These are phyloP conservation scores for Hypocrella siamensis DNA, from an alignment of 2,329 filamentous ascomycete species.

Conservation along the genomic window DNA sequence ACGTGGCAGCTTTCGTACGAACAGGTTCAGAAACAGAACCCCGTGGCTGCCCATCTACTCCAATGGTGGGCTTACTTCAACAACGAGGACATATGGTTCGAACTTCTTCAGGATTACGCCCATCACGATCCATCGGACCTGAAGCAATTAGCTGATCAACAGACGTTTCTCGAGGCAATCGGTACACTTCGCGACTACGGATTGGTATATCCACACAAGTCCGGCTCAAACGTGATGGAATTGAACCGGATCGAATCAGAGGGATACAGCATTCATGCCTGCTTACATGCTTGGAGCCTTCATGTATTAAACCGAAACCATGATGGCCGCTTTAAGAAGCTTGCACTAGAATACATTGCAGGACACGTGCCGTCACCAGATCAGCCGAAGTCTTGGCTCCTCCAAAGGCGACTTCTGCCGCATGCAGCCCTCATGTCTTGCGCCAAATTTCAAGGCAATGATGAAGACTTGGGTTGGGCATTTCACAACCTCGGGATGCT, in stretches of 20 bases:
- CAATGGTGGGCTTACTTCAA: conserved; percentile 1
- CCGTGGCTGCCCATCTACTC: neutral
- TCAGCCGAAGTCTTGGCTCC: neutral
- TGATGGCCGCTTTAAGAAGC: neutral
- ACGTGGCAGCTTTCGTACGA: conserved; percentile 23
- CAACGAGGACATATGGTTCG: conserved; percentile 2
- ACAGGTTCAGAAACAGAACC: conserved; percentile 13
- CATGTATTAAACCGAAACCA: neutral
- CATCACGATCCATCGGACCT: neutral
- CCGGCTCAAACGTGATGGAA: neutral
- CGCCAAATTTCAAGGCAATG: neutral
- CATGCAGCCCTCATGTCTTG: neutral
- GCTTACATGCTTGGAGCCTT: neutral
- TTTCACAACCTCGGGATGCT: neutral
- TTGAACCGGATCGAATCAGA: conserved; percentile 1
- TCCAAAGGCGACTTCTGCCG: conserved; percentile 1
- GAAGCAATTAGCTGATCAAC: neutral
- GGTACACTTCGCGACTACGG: conserved; percentile 1
- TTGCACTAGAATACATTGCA: conserved; percentile 1
- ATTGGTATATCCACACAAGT: neutral
- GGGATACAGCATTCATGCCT: conserved; percentile 1
- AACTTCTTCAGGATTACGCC: neutral
- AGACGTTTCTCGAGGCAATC: conserved; percentile 1
- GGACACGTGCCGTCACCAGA: neutral
- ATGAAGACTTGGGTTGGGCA: conserved; percentile 1